These are phyloP conservation scores for Ascochyta fabae DNA, from an alignment of 2,329 filamentous ascomycete species.

Conservation along the genomic window DNA sequence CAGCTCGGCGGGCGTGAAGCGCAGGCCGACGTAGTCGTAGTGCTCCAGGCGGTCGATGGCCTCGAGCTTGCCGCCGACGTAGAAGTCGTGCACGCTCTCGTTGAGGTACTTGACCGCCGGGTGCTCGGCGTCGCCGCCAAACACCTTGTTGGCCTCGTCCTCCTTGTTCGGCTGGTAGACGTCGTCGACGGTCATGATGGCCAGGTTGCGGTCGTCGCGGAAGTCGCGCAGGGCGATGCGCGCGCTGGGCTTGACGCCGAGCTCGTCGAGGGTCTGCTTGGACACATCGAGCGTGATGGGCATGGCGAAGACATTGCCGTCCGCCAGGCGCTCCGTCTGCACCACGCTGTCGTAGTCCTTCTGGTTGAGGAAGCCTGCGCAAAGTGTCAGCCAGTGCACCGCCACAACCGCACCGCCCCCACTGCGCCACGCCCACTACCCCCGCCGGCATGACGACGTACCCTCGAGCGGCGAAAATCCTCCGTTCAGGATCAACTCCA, in stretches of 20 bases:
- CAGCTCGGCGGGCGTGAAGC: conserved; percentile 93
- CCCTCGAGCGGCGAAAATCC: conserved; percentile 98
- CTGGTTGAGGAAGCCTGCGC: conserved; percentile 92
- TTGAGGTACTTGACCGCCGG: conserved; percentile 91
- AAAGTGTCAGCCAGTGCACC: neutral
- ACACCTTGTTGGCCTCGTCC: conserved; percentile 91
- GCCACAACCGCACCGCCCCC: neutral
- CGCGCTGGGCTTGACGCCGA: conserved; percentile 78
- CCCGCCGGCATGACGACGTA: conserved; percentile 54
- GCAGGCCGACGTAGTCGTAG: conserved; percentile 97
- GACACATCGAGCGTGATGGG: conserved; percentile 92
- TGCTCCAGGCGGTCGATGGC: conserved; percentile 95
- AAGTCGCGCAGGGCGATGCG: conserved; percentile 91
- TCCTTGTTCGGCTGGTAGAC: conserved; percentile 96
- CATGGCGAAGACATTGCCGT: conserved; percentile 93
- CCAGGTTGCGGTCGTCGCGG: conserved; percentile 93
- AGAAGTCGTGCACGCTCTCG: conserved; percentile 81
- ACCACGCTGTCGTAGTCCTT: conserved; percentile 97
- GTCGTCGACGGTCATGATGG: conserved; percentile 94
- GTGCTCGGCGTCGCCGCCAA: conserved; percentile 89
- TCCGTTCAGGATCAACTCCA: conserved; percentile 96
- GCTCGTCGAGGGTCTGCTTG: conserved; percentile 74
- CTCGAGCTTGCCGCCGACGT: conserved; percentile 94
- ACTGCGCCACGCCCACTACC: neutral
- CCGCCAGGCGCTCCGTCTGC: conserved; percentile 81